Evolutionary conservation across 768 basidiomycete genomes (phyloP).

Genomic region (Leucocoprinus sp.): DNA sequence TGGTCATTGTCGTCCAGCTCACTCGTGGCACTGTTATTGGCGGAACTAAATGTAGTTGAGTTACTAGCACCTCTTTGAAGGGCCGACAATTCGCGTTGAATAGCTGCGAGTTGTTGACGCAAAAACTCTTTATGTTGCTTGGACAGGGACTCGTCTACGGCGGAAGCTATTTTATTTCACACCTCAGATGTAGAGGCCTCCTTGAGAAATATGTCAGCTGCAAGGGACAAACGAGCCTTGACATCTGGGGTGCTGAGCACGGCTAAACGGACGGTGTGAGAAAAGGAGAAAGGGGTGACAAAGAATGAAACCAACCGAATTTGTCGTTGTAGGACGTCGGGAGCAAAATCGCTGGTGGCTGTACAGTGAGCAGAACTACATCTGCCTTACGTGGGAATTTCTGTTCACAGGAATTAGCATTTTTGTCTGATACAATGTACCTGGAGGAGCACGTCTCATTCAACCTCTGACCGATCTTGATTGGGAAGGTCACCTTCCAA

Average conservation of each 20-base stretch:
- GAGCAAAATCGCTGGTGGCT: slow-evolving; percentile 70
- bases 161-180: slow-evolving; percentile 69
- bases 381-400: slow-evolving; percentile 61
- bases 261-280: slow-evolving; percentile 28
- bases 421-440: no score
- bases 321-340: slow-evolving; percentile 60
- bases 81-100: slow-evolving; percentile 64
- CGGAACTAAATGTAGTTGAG: slow-evolving; percentile 12
- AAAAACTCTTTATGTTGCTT: slow-evolving; percentile 86
- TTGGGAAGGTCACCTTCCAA: no score
- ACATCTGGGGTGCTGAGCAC: slow-evolving; percentile 52
- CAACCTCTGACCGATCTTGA: no score
- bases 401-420: slow-evolving; percentile 58
- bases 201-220: slow-evolving; percentile 66
- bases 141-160: slow-evolving; percentile 77
- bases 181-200: slow-evolving; percentile 75
- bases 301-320: slow-evolving; percentile 51
- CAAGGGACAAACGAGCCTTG: slow-evolving; percentile 58
- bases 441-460: no score
- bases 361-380: slow-evolving; percentile 60
- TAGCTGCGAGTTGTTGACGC: slow-evolving; percentile 74
- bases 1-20: no score
- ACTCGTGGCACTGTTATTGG: no score
- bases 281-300: background rate
- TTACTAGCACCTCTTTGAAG: slow-evolving; percentile 30